Conservation (phyloP, 192 early-diverging fungal species). For the Linnemannia schmuckeri region DNA sequence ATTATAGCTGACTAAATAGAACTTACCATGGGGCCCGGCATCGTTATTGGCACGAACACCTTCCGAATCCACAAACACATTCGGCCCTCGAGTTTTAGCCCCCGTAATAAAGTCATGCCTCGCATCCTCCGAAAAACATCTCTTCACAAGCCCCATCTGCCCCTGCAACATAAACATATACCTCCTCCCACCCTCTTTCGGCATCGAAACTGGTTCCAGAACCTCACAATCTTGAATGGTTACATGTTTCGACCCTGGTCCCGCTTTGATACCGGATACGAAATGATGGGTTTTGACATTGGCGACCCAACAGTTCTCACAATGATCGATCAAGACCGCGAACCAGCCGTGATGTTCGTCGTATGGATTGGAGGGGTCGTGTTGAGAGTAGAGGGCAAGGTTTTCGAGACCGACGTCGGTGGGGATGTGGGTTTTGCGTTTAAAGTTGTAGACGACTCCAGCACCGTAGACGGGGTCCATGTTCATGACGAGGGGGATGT, state of each 20-base stretch:
- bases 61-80: constrained; percentile 51
- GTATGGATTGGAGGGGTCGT: constrained; percentile 2
- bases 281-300: constrained; percentile 34
- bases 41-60: constrained; percentile 46
- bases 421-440: constrained; percentile 33
- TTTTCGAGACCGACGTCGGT: constrained; percentile 46
- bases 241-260: constrained; percentile 31
- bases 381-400: constrained; percentile 37
- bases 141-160: constrained; percentile 44
- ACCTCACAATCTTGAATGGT: constrained; percentile 39
- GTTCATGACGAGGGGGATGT: constrained; percentile 44
- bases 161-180: constrained; percentile 52
- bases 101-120: constrained; percentile 49
- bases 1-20: no score
- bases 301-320: constrained; percentile 48
- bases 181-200: constrained; percentile 18
- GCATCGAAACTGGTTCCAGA: constrained; percentile 20
- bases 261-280: constrained; percentile 37
- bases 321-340: constrained; percentile 30
- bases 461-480: constrained; percentile 29
- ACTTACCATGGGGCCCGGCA: constrained; percentile 42
- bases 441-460: constrained; percentile 33
- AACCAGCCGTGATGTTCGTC: constrained; percentile 41
- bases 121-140: constrained; percentile 30
- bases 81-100: constrained; percentile 26